Evolutionary conservation across 805 yeast species (phyloP), one percentile per base, ranked within the genome.

Genomic region (Yarrowia bubula): DNA sequence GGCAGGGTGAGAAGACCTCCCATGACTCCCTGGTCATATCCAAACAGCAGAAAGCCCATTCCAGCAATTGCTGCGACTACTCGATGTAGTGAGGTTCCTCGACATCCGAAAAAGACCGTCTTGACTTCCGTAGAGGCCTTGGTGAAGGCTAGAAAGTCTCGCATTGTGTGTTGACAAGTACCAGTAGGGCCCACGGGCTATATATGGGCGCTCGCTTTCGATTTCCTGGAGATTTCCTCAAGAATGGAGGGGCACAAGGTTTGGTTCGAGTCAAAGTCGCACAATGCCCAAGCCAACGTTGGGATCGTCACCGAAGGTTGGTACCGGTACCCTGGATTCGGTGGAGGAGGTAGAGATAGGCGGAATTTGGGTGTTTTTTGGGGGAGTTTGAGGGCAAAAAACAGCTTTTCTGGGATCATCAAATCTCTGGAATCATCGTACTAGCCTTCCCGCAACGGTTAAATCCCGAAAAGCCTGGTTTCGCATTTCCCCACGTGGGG

Each of bases 21-120:
- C 81, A 90, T 87, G 15, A 88, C 92, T 66, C 95, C 96, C 73
- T 89, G 87, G 69, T 85, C 89, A 70, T 84, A 86, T 1, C 90
- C 90, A 68, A 86, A 86, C n/a, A 86, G 75, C 39, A 85, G 81
- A 43, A 72, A 71, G 14, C 70, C 71, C 41, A 65, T 50, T 17
- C 70, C 70, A 1, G 70, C 70, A 28, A 70, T 39, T 4, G 65
- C 42, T n/a, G 71, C 69, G n/a, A 70, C 61, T 1, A 68, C 71
- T 8, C 57, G 50, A 42, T 67, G 65, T 4, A 69, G 66, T 4
- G 35, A 17, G 14, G 46, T 39, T 18, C 70, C 70, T 53, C 67
- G 37, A 28, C 68, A 64, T 31, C 70, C 69, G 28, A 66, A 42
- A 44, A 61, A 68, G 46, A 33, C 28, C 33, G 62, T 55, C 38